A percentile compares a stretch with the other conserved stretches of the same genome.
Conservation (phyloP, 108 stramenopile species). For the Nitzschia putrida region DNA sequence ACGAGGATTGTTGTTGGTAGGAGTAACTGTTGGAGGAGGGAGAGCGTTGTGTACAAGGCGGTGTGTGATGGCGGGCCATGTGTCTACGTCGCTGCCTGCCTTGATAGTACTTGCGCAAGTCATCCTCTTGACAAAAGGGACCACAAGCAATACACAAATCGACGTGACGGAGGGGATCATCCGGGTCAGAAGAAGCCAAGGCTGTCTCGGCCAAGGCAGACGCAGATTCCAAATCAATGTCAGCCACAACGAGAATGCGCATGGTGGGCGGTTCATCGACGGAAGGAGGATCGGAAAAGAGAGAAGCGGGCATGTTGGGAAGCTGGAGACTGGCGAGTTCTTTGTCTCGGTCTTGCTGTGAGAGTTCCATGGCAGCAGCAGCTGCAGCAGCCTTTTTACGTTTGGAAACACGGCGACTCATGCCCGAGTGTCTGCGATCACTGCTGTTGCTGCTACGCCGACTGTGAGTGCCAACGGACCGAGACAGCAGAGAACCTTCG, state of each 20-base stretch:
- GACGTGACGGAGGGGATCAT: conserved; percentile 28
- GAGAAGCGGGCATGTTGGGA: conserved; percentile 35
- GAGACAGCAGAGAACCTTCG: too few species aligned
- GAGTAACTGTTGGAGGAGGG: neutral
- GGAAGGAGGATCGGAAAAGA: neutral
- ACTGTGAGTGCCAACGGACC: neutral
- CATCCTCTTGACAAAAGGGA: conserved; percentile 49
- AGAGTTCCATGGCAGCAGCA: conserved; percentile 2
- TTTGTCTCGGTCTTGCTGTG: neutral
- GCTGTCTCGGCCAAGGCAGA: conserved; percentile 51
- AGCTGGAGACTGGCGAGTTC: conserved; percentile 31
- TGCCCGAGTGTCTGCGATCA: neutral
- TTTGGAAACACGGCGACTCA: conserved; percentile 1
- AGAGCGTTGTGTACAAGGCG: neutral
- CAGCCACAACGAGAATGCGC: conserved; percentile 51
- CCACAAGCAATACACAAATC: conserved; percentile 58
- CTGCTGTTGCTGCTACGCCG: conserved; percentile 1
- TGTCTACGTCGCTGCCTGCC: conserved; percentile 24
- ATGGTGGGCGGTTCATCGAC: conserved; percentile 36
- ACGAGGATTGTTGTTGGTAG: neutral
- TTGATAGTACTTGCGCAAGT: conserved; percentile 30
- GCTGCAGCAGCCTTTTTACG: neutral
- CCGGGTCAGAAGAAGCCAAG: neutral
- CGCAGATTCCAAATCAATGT: conserved; percentile 52
- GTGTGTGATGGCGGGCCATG: conserved; percentile 7